These are phyloP conservation scores for Omphalotus olearius DNA, from an alignment of 1,284 basidiomycete genomes.

Conservation along the genomic window DNA sequence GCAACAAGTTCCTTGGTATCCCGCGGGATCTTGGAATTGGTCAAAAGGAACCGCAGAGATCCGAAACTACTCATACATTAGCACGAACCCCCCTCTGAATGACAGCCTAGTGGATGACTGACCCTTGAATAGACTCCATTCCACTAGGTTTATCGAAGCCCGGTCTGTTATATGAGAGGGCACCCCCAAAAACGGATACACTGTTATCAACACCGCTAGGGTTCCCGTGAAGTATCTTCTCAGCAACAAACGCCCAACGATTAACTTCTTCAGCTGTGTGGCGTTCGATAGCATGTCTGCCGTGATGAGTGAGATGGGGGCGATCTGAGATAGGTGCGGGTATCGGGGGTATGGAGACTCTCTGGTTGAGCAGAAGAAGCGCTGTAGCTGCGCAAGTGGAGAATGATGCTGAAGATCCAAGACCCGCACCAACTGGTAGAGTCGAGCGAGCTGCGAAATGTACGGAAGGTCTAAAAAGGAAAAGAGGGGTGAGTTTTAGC, in stretches of 20 bases:
- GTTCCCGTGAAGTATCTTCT: slow-evolving; percentile 97
- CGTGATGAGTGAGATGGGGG: slow-evolving; percentile 59
- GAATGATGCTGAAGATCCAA: slow-evolving; percentile 96
- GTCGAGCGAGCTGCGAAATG: slow-evolving; percentile 85
- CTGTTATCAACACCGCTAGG: slow-evolving; percentile 98
- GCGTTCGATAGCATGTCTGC: slow-evolving; percentile 57
- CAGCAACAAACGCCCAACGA: slow-evolving; percentile 90
- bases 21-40: slow-evolving; percentile 88
- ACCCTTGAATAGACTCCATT: slow-evolving; percentile 86
- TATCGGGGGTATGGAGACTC: slow-evolving; percentile 49
- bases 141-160: slow-evolving; percentile 74
- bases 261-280: slow-evolving; percentile 78
- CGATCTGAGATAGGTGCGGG: slow-evolving; percentile 50
- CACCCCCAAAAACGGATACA: slow-evolving; percentile 91
- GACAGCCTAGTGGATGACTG: slow-evolving; percentile 25
- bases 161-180: slow-evolving; percentile 84
- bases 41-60: slow-evolving; percentile 76
- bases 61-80: slow-evolving; percentile 34
- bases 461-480: slow-evolving; percentile 54
- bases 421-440: slow-evolving; percentile 97
- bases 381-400: slow-evolving; percentile 84
- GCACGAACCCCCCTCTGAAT: neutral
- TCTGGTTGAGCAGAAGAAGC: slow-evolving; percentile 69
- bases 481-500: neutral
- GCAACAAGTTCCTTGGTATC: slow-evolving; percentile 96